Evolutionary conservation across 306 rosid genomes (phyloP), one percentile per base, ranked within the genome.

Genomic region (Biancaea sappan): DNA sequence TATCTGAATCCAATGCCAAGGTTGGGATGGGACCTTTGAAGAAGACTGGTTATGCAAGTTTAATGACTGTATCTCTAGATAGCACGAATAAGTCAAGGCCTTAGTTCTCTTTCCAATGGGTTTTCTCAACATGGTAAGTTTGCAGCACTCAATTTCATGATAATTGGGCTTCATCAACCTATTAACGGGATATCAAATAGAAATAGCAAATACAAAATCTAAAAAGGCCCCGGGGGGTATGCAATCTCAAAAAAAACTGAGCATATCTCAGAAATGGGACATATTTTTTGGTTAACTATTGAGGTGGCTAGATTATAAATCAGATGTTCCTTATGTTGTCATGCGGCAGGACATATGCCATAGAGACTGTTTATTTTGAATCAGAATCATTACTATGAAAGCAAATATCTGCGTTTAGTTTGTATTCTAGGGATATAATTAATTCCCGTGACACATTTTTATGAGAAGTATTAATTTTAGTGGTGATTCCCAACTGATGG

Each of bases 401-500:
- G 52, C 32, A 51, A 38, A 16, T 59, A 37, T 60, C 56, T 48
- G 19, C 35, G 57, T 48, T 67, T 16, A 11, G 21, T 61, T 73
- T 29, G 22, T 21, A 57, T 72, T 24, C 58, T 40, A 48, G 83
- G 72, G 54, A 13, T 54, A 64, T 34, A 61, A 54, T 15, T 54
- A 73, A 66, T 60, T 60, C 61, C 43, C 72, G 56, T 64, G 10
- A 37, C 64, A 69, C 62, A 50, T 24, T 41, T 53, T 77, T 34
- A 47, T 48, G 64, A 35, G 44, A 65, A 50, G 58, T 70, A 35
- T 32, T 6, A 31, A 29, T 25, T 16, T 54, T 64, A 22, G 41
- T 35, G 60, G 26, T 79, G 44, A 72, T 78, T 84, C 74, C 73
- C 60, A 69, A 64, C 74, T 76, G 68, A 77, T 69, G 62, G 59